phyloP scores from a whole-genome alignment of 495 filamentous ascomycete species.

The Articulospora tetracladia region DNA sequence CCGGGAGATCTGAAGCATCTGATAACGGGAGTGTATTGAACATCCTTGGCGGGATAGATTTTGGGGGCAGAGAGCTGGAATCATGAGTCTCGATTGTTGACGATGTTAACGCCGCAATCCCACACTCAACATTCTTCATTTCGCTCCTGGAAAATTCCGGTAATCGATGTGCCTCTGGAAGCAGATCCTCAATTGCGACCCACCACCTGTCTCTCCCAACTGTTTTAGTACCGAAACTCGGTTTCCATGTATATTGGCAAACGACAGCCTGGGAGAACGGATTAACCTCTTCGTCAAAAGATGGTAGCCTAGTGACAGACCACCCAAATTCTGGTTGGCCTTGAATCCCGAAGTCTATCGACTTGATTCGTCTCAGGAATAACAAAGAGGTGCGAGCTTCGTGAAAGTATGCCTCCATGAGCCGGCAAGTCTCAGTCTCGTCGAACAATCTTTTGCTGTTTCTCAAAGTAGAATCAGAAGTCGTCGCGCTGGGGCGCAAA shows the following conservation, averaged over 20 bases:
- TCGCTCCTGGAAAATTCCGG: conserved; percentile 16
- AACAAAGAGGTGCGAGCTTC: conserved; percentile 30
- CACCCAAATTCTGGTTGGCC: conserved; percentile 12
- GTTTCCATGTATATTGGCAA: conserved; percentile 10
- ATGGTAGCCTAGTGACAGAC: conserved; percentile 14
- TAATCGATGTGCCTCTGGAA: conserved; percentile 13
- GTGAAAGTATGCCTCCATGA: conserved; percentile 28
- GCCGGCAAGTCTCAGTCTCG: background rate
- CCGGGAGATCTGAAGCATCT: conserved; percentile 28
- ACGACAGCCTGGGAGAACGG: conserved; percentile 16
- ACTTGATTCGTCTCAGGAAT: conserved; percentile 26
- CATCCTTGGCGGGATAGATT: conserved; percentile 16
- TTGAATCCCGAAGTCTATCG: conserved; percentile 26
- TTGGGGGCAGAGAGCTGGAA: background rate
- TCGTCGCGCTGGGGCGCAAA: conserved; percentile 12
- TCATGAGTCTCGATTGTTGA: background rate
- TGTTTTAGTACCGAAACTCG: background rate
- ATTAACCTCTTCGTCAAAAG: conserved; percentile 8
- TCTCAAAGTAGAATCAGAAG: conserved; percentile 9
- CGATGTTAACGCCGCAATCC: conserved; percentile 30
- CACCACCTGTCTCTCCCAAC: conserved; percentile 23
- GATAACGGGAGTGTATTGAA: conserved; percentile 33
- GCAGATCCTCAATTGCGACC: conserved; percentile 24
- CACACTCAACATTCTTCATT: conserved; percentile 33
- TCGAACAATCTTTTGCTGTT: conserved; percentile 12